These are phyloP conservation scores for Ogataea glucozyma DNA, from an alignment of 805 yeast species.

Conservation along the genomic window DNA sequence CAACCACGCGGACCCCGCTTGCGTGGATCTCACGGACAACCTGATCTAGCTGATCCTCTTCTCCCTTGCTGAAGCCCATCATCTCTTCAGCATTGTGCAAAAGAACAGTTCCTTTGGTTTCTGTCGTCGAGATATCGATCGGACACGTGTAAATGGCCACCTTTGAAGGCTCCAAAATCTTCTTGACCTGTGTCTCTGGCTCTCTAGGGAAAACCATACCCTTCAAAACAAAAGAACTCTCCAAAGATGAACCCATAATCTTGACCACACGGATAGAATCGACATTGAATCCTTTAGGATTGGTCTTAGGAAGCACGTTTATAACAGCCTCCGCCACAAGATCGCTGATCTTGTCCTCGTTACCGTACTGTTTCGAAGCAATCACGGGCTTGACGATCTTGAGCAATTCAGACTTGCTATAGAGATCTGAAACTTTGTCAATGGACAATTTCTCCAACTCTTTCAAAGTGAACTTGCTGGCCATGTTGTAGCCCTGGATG, in stretches of 20 bases:
- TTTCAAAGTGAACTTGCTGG: conserved; percentile 70
- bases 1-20: conserved; percentile 81
- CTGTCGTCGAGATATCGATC: conserved; percentile 93
- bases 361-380: conserved; percentile 91
- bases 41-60: conserved; percentile 88
- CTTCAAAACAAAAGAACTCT: conserved; percentile 74
- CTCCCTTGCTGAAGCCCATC: conserved; percentile 95
- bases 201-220: conserved; percentile 99
- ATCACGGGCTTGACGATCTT: conserved; percentile 85
- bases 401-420: conserved; percentile 53
- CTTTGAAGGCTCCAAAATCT: conserved; percentile 61
- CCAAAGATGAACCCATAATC: conserved; percentile 87
- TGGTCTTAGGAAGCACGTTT: conserved; percentile 69
- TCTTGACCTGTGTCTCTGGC: conserved; percentile 89
- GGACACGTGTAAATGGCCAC: conserved; percentile 95
- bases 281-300: conserved; percentile 73
- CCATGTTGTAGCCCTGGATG: conserved; percentile 88
- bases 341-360: conserved; percentile 72
- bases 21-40: conserved; percentile 80
- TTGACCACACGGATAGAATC: conserved; percentile 95
- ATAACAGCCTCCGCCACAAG: conserved; percentile 85
- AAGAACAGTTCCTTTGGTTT: conserved; percentile 95
- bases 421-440: conserved; percentile 59
- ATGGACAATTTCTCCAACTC: conserved; percentile 67
- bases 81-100: conserved; percentile 95